A percentile compares a stretch with the other conserved stretches of the same genome.
phyloP scores from a whole-genome alignment of 2,329 filamentous ascomycete genomes.

The Exophiala bonariae region DNA sequence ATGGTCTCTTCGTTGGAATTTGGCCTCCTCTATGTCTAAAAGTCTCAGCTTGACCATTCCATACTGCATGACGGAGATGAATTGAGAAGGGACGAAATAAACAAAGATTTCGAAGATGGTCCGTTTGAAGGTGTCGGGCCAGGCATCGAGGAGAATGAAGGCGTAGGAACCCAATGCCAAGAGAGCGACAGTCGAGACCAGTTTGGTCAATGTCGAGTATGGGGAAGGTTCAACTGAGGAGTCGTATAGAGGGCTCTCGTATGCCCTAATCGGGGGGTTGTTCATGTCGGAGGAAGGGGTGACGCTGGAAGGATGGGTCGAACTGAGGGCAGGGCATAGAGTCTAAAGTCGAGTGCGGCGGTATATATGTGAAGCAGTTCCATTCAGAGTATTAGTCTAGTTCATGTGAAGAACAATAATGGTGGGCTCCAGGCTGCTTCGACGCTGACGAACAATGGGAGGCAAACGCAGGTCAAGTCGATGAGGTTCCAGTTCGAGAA shows the following conservation, averaged over 20 bases:
- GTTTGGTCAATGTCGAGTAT: slow-evolving; percentile 17
- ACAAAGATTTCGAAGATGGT: slow-evolving; percentile 40
- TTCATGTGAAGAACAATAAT: too few species aligned
- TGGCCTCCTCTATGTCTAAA: slow-evolving; percentile 40
- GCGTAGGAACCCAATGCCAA: slow-evolving; percentile 34
- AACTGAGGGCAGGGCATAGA: slow-evolving; percentile 10
- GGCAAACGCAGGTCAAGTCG: too few species aligned
- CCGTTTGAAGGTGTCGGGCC: slow-evolving; percentile 26
- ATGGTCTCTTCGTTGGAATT: slow-evolving; percentile 25
- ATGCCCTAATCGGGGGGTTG: slow-evolving; percentile 24
- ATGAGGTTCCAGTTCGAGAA: too few species aligned
- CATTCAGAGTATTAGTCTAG: not conserved
- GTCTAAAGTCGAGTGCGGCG: not conserved
- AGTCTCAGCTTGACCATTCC: slow-evolving; percentile 41
- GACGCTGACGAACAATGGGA: slow-evolving; percentile 12
- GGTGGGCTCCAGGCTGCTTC: slow-evolving; percentile 1
- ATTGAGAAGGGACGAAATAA: slow-evolving; percentile 39
- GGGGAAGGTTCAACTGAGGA: slow-evolving; percentile 8
- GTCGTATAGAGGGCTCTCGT: slow-evolving; percentile 17
- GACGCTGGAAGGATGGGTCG: slow-evolving; percentile 1
- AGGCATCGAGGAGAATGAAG: slow-evolving; percentile 39
- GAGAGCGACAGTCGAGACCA: slow-evolving; percentile 23
- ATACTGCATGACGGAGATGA: slow-evolving; percentile 51
- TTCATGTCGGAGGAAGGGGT: slow-evolving; percentile 21
- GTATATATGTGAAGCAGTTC: not conserved